Base-by-base conservation (phyloP, 2,329 filamentous ascomycete species). In the Fusarium longipes region DNA sequence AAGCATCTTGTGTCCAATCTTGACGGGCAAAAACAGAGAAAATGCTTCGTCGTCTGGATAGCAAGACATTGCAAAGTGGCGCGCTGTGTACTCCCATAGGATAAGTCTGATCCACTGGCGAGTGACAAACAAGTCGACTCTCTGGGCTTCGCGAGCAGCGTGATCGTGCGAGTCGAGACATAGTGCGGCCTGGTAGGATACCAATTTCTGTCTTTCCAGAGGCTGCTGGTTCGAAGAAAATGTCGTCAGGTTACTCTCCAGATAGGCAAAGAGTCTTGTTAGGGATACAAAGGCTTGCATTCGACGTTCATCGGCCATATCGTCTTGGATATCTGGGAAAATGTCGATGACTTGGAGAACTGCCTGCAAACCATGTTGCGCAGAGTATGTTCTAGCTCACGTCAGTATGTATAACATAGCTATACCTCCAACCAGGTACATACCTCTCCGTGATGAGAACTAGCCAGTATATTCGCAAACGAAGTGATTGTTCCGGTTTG, bases 71-170 rank as follows among this genome's bases (percentile, higher is more conserved):
- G 59, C 56, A 53, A 73, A 74, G 53, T 74, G 73, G 1, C 71
- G 56, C 5, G 69, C 59, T 0, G 72, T 75, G 17, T 74, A 74
- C 49, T 75, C 71, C 73, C 73, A 75, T 1, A 72, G 32, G 3
- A 75, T 65, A 0, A 75, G 61, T 6, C 70, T 65, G 22, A 75
- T 70, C 73, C 73, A 75, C 44, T 75, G 72, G 4, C 71, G 66
- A 4, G 73, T 74, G 4, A 75, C 72, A 36, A 72, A 73, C 7
- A 75, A 24, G 17, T 75, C 72, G 1, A 75, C 73, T 6, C 65
- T 45, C 45, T 75, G 73, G 1, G 68, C 57, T 45, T 75, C 73
- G 10, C 63, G 67, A 10, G 67, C 62, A 15, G 50, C 63, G 3
- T 66, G 58, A 10, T 60, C 63, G 11, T 70, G 45, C 1, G 63